Evolutionary conservation across 2,329 filamentous ascomycete genomes (phyloP).

Genomic region (Cercospora brassicicola): DNA sequence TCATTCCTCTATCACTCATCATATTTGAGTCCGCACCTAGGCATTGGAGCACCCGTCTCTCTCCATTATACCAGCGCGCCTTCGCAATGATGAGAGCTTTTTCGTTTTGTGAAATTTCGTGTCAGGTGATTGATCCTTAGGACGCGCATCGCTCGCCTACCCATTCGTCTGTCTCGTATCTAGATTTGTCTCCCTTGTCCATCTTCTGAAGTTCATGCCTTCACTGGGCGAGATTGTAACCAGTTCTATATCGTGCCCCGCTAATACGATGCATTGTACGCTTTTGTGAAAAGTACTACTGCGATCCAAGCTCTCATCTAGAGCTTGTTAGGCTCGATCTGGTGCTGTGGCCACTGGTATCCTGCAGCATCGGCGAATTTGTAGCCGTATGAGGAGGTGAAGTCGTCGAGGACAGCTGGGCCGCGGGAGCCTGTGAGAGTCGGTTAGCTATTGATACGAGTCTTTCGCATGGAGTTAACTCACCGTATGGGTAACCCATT

Average conservation of each 20-base stretch:
- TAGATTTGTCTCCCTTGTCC: neutral
- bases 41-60: conserved; percentile 4
- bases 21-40: neutral
- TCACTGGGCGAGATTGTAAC: neutral
- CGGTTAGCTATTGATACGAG: conserved; percentile 1
- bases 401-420: conserved; percentile 93
- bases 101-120: neutral
- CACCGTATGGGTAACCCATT: conserved; percentile 99
- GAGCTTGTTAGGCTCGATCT: conserved; percentile 76
- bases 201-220: neutral
- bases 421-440: conserved; percentile 77
- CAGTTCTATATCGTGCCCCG: neutral
- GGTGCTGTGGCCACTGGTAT: conserved; percentile 85
- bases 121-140: neutral
- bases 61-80: conserved; percentile 6
- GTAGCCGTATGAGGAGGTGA: conserved; percentile 96
- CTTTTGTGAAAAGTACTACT: neutral
- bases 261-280: neutral
- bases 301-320: conserved; percentile 41
- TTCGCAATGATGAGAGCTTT: conserved; percentile 1
- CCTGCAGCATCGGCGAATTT: conserved; percentile 97
- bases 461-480: conserved; percentile 41
- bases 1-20: neutral
- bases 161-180: conserved; percentile 3
- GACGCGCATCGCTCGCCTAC: neutral